Evolutionary conservation across 768 basidiomycete genomes (phyloP).

Genomic region (Multifurca ochricompacta): DNA sequence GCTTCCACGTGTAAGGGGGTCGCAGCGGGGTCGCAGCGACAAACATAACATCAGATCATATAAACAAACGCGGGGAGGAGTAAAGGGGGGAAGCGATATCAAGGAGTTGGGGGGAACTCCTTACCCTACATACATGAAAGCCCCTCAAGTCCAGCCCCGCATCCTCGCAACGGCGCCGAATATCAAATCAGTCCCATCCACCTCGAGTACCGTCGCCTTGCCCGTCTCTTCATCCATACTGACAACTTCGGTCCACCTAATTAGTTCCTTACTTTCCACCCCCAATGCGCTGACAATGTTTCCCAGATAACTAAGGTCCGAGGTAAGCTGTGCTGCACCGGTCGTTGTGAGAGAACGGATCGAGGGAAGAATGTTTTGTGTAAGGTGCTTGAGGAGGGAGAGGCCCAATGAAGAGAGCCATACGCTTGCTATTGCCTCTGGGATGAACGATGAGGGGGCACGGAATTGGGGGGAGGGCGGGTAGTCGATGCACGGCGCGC

Average conservation of each 20-base stretch:
- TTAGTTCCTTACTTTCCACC: constrained; percentile 75
- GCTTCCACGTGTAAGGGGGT: too few species aligned
- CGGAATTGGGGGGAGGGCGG: constrained; percentile 1
- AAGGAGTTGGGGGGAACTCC: too few species aligned
- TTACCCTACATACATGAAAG: neutral
- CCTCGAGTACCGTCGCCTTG: constrained; percentile 1
- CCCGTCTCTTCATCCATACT: constrained; percentile 43
- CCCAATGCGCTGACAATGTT: constrained; percentile 89
- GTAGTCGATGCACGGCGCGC: constrained; percentile 31
- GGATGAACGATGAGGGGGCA: constrained; percentile 34
- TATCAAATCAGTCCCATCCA: constrained; percentile 9
- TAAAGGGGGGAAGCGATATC: too few species aligned
- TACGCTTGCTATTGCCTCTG: constrained; percentile 78
- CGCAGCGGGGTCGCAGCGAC: too few species aligned
- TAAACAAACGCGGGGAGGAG: too few species aligned
- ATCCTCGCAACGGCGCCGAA: constrained; percentile 7
- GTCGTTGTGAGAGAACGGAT: constrained; percentile 53
- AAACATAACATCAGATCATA: too few species aligned
- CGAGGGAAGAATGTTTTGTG: constrained; percentile 57
- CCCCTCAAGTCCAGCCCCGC: neutral
- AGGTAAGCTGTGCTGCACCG: constrained; percentile 77
- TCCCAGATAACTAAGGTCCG: constrained; percentile 82
- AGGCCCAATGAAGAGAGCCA: constrained; percentile 92
- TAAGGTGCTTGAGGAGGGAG: constrained; percentile 68
- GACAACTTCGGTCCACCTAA: constrained; percentile 68